Percentiles rank a stretch among this genome's conserved stretches.
Evolutionary conservation across 805 yeast genomes (phyloP).

Genomic region (Schizosaccharomyces osmophilus): DNA sequence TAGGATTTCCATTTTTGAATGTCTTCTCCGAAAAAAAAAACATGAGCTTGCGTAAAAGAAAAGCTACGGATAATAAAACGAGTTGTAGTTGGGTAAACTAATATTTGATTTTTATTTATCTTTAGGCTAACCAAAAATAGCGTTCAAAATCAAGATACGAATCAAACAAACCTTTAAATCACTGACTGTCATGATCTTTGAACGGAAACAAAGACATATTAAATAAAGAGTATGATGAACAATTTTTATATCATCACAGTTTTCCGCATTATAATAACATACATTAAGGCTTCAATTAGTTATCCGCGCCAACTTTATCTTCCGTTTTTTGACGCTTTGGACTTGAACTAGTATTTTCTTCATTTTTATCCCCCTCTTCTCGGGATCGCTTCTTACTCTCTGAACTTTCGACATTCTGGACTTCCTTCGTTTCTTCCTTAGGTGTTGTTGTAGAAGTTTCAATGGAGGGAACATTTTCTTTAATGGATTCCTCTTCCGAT

Average conservation of each 20-base stretch:
- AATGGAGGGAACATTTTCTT: not conserved
- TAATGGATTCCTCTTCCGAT: not conserved
- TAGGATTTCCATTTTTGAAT: too few relatives aligned
- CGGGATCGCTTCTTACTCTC: not conserved
- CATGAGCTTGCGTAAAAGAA: too few relatives aligned
- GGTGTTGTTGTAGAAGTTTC: not conserved
- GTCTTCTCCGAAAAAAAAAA: too few relatives aligned
- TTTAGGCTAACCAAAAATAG: too few relatives aligned
- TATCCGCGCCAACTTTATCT: not conserved
- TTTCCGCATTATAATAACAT: not conserved
- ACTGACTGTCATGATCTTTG: too few relatives aligned
- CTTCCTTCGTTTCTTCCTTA: not conserved
- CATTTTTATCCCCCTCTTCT: not conserved
- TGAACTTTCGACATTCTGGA: not conserved
- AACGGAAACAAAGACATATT: too few relatives aligned
- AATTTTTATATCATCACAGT: not conserved
- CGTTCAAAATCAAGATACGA: too few relatives aligned
- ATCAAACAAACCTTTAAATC: too few relatives aligned
- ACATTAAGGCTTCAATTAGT: not conserved
- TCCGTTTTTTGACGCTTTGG: not conserved
- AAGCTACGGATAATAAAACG: too few relatives aligned
- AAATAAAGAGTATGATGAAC: not conserved
- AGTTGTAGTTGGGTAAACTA: too few relatives aligned
- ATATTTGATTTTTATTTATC: too few relatives aligned
- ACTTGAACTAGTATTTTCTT: not conserved